phyloP scores from a whole-genome alignment of 23 red algal species.

The Gracilaria caudata region DNA sequence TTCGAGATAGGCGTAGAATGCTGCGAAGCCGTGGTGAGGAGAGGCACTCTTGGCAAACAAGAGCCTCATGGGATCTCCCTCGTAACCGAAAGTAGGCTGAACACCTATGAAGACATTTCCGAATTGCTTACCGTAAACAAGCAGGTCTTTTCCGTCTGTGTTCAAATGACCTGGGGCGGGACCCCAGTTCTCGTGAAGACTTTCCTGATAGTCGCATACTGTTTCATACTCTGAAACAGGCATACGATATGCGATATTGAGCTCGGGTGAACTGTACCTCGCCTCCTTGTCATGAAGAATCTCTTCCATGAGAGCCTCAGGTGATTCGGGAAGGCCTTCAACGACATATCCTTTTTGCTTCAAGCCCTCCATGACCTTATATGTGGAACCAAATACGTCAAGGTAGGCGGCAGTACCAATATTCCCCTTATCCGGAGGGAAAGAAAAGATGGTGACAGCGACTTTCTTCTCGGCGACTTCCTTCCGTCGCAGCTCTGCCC shows the following conservation, averaged over 20 bases:
- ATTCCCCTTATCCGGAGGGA: slow-evolving; percentile 99
- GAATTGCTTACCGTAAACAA: slow-evolving; percentile 93
- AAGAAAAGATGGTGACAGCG: slow-evolving; percentile 95
- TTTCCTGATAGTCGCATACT: slow-evolving; percentile 80
- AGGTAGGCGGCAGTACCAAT: slow-evolving; percentile 98
- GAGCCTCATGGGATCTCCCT: slow-evolving; percentile 99
- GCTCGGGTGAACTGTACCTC: slow-evolving; percentile 88
- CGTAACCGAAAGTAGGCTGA: slow-evolving; percentile 98
- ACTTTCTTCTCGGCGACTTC: slow-evolving; percentile 91
- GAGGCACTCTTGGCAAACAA: slow-evolving; percentile 97
- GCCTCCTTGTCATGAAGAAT: slow-evolving; percentile 98
- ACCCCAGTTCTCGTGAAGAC: slow-evolving; percentile 97
- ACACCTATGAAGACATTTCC: slow-evolving; percentile 96
- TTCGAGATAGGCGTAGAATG: slow-evolving; percentile 92
- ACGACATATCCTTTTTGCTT: slow-evolving; percentile 82
- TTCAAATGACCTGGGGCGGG: slow-evolving; percentile 94
- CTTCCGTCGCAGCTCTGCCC: slow-evolving; percentile 85
- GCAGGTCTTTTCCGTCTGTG: slow-evolving; percentile 92
- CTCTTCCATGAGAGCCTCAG: slow-evolving; percentile 81
- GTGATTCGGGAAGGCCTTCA: slow-evolving; percentile 79
- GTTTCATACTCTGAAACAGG: slow-evolving; percentile 82
- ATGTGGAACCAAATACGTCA: slow-evolving; percentile 94
- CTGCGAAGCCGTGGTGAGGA: slow-evolving; percentile 98
- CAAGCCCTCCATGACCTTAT: slow-evolving; percentile 85
- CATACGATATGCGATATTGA: slow-evolving; percentile 98